phyloP scores from a whole-genome alignment of 176 grass and related monocot species.

The Paspalum notatum region DNA sequence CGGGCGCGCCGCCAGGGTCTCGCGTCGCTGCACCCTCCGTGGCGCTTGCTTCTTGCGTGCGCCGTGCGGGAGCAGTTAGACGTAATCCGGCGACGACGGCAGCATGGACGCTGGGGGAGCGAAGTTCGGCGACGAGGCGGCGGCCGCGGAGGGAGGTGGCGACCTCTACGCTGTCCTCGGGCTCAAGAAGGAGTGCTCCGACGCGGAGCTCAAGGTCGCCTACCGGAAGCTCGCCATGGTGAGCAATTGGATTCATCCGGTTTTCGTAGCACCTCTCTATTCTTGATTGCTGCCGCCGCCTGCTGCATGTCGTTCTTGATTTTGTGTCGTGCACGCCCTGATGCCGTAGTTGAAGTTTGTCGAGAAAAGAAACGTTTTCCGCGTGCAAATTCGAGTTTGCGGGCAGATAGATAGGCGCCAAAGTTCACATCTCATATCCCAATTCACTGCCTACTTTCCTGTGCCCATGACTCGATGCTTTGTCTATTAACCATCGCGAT shows the following conservation, averaged over 20 bases:
- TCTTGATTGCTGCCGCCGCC: neutral
- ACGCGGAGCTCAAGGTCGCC: constrained; percentile 69
- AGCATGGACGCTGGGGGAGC: constrained; percentile 54
- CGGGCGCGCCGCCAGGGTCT: neutral
- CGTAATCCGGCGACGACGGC: neutral
- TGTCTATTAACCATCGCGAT: neutral
- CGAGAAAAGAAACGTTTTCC: neutral
- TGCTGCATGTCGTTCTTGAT: constrained; percentile 2
- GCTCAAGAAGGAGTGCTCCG: constrained; percentile 86
- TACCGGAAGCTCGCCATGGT: constrained; percentile 95
- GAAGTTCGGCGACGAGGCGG: constrained; percentile 39
- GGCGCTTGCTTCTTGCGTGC: neutral
- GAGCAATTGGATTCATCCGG: constrained; percentile 15
- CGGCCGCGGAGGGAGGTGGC: neutral
- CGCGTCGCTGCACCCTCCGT: neutral
- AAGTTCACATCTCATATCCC: constrained; percentile 7
- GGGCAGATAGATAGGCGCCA: constrained; percentile 31
- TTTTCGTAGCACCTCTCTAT: neutral
- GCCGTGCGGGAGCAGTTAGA: neutral
- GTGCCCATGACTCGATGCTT: neutral
- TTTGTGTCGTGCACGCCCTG: neutral
- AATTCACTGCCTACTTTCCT: neutral
- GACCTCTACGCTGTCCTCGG: constrained; percentile 87
- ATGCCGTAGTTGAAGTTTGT: neutral
- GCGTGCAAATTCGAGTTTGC: neutral